phyloP scores from a whole-genome alignment of 306 rosid species.

The Fragaria nilgerrensis region DNA sequence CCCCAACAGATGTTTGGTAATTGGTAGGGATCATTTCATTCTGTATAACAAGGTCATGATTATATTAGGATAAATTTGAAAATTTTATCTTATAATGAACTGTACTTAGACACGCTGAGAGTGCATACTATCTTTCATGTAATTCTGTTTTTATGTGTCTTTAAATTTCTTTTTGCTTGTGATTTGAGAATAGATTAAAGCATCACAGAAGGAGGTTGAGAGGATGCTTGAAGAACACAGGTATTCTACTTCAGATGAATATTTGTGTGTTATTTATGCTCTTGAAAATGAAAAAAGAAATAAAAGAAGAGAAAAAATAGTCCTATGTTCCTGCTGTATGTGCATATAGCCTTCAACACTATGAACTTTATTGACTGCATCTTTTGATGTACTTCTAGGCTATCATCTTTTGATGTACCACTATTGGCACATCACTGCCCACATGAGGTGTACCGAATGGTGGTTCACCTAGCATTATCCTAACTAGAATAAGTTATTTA shows the following conservation, averaged over 20 bases:
- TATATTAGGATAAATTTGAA: neutral
- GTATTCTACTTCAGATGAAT: conserved; percentile 43
- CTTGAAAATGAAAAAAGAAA: neutral
- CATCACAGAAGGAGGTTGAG: conserved; percentile 81
- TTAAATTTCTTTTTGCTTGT: conserved; percentile 16
- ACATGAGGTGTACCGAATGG: neutral
- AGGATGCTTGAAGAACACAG: conserved; percentile 82
- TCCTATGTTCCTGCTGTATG: conserved; percentile 5
- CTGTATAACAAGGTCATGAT: neutral
- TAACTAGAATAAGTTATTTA: neutral
- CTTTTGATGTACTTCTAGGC: neutral
- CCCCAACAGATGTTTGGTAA: neutral
- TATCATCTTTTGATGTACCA: neutral
- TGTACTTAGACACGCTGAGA: neutral
- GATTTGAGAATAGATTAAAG: conserved; percentile 62
- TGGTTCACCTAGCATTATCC: neutral
- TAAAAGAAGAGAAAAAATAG: neutral
- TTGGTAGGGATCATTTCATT: neutral
- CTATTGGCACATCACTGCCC: neutral
- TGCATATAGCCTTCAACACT: neutral
- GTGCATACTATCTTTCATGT: neutral
- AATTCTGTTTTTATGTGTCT: neutral
- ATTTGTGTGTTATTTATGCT: conserved; percentile 10
- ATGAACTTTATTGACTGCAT: neutral
- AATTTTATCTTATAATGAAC: neutral